Evolutionary conservation across 2,329 filamentous ascomycete genomes (phyloP), one percentile per base, ranked within the genome.

Genomic region (Periconia digitata): DNA sequence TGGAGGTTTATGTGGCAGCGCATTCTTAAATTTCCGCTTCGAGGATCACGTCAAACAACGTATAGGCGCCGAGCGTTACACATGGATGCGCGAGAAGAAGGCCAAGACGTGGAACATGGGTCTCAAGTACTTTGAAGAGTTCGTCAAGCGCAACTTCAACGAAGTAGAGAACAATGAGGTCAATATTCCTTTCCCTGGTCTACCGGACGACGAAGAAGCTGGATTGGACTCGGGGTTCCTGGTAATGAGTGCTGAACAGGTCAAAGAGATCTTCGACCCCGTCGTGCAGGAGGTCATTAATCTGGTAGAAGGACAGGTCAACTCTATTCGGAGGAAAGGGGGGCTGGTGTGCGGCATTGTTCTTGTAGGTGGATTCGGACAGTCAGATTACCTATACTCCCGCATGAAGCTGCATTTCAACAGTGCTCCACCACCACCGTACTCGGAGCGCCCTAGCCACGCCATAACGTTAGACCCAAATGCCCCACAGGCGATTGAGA

Each of bases 131-230:
- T 92, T 90, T 69, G 89, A 92, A 61, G 87, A 92, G 64, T 91
- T 90, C 64, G 87, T 92, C 13, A 92, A 92, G 72, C 81, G 89
- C 13, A 91, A 90, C 62, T 92, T 92, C 65, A 86, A 89, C 64
- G 85, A 89, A 60, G 85, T 89, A 59, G 86, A 90, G 40, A 79
- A 85, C 42, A 24, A 24, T 16, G 88, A 92, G 65, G 82, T 91
- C 49, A 90, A 90, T 49, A 81, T 92, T 3, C 88, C 88, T 0
- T 89, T 92, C 56, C 88, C 87, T 1, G 88, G 88, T 1, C 72
- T 91, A 2, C 80, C 87, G 0, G 88, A 92, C 59, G 86, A 92
- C 49, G 85, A 90, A 69, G 85, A 85, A 42, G 85, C 82, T 15
- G 85, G 87, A 0, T 74, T 92, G 8, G 88, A 92, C 66, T 87